Evolutionary conservation across 768 basidiomycete genomes (phyloP), one percentile per base, ranked within the genome.

Genomic region (Russula griseocarnosa): DNA sequence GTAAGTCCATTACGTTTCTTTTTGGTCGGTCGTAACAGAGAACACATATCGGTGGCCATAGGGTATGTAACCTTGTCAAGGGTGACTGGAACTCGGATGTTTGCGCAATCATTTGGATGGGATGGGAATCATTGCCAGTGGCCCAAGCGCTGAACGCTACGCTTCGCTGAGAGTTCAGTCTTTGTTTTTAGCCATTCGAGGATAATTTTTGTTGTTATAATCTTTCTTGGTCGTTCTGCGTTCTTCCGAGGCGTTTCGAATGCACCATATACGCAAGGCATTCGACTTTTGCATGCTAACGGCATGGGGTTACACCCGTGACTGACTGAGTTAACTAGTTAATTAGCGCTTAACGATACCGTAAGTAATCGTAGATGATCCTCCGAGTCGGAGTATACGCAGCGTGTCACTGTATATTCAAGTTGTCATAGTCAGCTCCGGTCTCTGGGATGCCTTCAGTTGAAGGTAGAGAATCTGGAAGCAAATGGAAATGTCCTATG

Each of bases 1-100:
- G 77, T 62, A 69, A 78, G 59, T 75, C 78, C 28, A 52, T 51
- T 46, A 72, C 16, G 5, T 74, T 74, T 4, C 61, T 67, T 9
- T 46, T 13, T 36, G 36, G 36, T 13, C 36, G 3, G 32, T 26
- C 59, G 70, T 68, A 51, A 51, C 42, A 11, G 10, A 14, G 36
- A 36, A 38, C 38, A 10, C n/a, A n/a, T 22, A 42, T 38, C 30
- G n/a, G 49, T 50, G 49, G 51, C 51, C 51, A 51, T 16, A 28
- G 7, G 49, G 46, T 47, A 22, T 24, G 46, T 47, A 47, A 47
- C 11, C 22, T 47, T 47, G 46, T 47, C 46, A 58, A 28, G 56
- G 55, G 32, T 13, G 34, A 36, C 36, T 36, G 36, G 36, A 42
- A 46, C 44, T 34, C 16, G 38, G 24, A 46, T 47, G 32, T 1